A percentile compares a stretch with the other conserved stretches of the same genome.
Conservation (phyloP, 148 eudicot genomes). For the Cornus kousa region DNA sequence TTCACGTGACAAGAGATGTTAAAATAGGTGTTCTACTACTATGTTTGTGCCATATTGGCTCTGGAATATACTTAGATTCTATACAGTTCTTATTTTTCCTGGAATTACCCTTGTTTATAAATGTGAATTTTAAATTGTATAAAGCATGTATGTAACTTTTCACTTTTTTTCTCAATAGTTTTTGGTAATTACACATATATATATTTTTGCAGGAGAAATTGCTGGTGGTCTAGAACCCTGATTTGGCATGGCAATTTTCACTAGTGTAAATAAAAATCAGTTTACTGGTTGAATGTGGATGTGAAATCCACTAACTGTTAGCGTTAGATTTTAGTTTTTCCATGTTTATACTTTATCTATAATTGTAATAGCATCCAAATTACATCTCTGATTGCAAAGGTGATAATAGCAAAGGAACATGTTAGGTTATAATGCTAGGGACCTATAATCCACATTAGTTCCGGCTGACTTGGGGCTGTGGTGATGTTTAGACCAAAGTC, state of each 20-base stretch:
- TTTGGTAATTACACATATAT: background rate
- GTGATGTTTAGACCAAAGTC: too few species aligned
- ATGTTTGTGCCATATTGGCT: background rate
- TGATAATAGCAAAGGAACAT: background rate
- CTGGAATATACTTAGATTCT: background rate
- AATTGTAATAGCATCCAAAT: background rate
- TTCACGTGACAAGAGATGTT: background rate
- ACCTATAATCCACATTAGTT: too few species aligned
- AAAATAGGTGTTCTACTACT: background rate
- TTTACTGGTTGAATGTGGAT: background rate
- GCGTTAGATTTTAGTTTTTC: background rate
- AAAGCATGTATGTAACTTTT: background rate
- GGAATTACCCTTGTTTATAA: too few species aligned
- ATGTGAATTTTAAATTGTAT: background rate
- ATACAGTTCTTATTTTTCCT: background rate
- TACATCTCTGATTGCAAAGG: background rate
- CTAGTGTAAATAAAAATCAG: background rate
- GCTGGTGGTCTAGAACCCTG: slow-evolving; percentile 23
- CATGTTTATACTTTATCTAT: background rate
- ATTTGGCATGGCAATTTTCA: background rate
- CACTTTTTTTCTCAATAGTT: background rate
- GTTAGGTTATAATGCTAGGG: background rate
- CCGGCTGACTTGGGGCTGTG: too few species aligned
- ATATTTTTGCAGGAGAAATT: slow-evolving; percentile 10
- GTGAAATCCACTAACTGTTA: background rate